A percentile compares a stretch with the other conserved stretches of the same genome.
Conservation (phyloP, 495 filamentous ascomycete genomes). For the Corynascus novoguineensis region DNA sequence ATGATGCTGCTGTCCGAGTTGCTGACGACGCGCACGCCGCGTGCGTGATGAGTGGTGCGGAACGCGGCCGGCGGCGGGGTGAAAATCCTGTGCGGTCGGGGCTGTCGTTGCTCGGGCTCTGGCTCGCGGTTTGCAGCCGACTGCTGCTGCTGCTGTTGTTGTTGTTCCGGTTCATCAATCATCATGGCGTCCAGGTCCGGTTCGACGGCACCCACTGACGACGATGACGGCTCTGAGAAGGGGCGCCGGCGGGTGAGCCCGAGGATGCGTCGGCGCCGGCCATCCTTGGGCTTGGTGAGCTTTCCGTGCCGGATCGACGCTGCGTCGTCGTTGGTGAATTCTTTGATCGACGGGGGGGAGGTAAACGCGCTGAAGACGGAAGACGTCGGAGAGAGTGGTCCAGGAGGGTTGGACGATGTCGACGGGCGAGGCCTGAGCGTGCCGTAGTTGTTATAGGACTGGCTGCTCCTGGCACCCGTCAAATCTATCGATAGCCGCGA, state of each 20-base stretch:
- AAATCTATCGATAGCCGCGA: slow-evolving; percentile 21
- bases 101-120: background rate
- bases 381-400: slow-evolving; percentile 2
- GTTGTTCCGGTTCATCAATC: slow-evolving; percentile 7
- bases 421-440: slow-evolving; percentile 11
- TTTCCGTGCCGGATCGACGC: background rate
- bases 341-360: background rate
- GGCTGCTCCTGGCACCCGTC: background rate
- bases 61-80: slow-evolving; percentile 4
- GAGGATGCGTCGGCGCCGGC: slow-evolving; percentile 5
- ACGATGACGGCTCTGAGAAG: background rate
- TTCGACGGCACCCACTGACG: background rate
- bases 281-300: slow-evolving; percentile 15
- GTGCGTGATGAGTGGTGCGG: slow-evolving; percentile 5
- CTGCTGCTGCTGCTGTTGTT: background rate
- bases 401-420: slow-evolving; percentile 6
- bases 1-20: background rate
- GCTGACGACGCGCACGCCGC: slow-evolving; percentile 10
- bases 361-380: slow-evolving; percentile 3
- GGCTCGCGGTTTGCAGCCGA: background rate
- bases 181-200: slow-evolving; percentile 11
- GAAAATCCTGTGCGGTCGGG: background rate
- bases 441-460: background rate
- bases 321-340: background rate
- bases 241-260: slow-evolving; percentile 4